These are phyloP conservation scores for Lichtheimia hyalospora DNA, from an alignment of 371 early-diverging fungal species.

Conservation along the genomic window DNA sequence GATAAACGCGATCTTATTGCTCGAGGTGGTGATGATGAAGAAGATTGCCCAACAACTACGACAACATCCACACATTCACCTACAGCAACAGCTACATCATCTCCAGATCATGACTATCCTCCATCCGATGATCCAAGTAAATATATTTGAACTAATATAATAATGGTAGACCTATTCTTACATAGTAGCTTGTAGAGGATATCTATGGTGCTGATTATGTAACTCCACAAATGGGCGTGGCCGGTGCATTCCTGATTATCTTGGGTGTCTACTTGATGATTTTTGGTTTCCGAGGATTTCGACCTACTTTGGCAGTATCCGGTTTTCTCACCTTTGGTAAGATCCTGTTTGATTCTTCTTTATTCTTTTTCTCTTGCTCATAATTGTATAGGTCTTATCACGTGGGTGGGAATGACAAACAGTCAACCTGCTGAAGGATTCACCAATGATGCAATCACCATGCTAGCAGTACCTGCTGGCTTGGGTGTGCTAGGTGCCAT, in stretches of 20 bases:
- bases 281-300: conserved; percentile 35
- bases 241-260: conserved; percentile 32
- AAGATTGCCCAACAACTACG: conserved; percentile 1
- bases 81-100: conserved; percentile 1
- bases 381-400: conserved; percentile 20
- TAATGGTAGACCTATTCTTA: not conserved
- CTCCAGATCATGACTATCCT: not conserved
- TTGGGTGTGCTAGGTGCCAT: conserved; percentile 25
- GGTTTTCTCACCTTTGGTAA: conserved; percentile 41
- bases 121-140: not conserved
- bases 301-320: conserved; percentile 26
- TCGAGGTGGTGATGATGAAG: not conserved
- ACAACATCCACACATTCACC: not conserved
- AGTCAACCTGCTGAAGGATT: conserved; percentile 19
- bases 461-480: conserved; percentile 16
- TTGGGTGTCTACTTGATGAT: conserved; percentile 31
- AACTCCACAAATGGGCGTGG: conserved; percentile 26
- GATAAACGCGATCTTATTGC: conserved; percentile 2
- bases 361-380: conserved; percentile 16
- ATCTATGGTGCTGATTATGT: conserved; percentile 18
- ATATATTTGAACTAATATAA: not conserved
- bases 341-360: conserved; percentile 19
- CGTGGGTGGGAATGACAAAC: conserved; percentile 24
- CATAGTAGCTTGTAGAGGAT: not conserved
- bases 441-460: conserved; percentile 19